Conservation (phyloP, 2,329 filamentous ascomycete species). For the Verticillium nonalfalfae region DNA sequence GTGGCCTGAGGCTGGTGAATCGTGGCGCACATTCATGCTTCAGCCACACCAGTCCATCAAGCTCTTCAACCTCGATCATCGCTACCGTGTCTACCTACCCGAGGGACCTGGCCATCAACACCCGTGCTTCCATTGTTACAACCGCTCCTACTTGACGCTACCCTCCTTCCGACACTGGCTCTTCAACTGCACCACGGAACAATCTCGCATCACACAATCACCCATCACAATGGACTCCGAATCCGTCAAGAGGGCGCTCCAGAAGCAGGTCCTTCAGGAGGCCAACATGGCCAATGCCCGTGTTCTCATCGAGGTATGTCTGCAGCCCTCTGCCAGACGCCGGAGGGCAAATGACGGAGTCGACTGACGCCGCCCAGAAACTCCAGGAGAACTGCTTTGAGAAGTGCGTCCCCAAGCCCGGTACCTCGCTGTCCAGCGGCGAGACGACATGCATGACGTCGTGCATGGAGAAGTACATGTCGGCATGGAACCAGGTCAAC, state of each 20-base stretch:
- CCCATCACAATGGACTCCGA: constrained; percentile 48
- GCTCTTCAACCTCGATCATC: neutral
- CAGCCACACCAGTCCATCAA: constrained; percentile 1
- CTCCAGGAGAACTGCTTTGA: constrained; percentile 78
- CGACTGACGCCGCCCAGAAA: constrained; percentile 48
- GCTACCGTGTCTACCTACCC: neutral
- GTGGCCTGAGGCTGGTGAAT: too few species aligned
- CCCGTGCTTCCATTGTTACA: neutral
- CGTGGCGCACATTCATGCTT: neutral
- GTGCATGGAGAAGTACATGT: constrained; percentile 84
- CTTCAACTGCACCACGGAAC: neutral
- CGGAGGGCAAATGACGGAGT: neutral
- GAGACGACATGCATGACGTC: constrained; percentile 66
- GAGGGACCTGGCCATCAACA: neutral
- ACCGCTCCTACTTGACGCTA: neutral
- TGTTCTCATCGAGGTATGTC: constrained; percentile 60
- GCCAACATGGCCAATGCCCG: constrained; percentile 63
- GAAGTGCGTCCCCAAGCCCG: constrained; percentile 67
- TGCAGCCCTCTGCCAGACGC: neutral
- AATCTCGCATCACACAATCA: constrained; percentile 3
- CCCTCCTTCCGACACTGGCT: neutral
- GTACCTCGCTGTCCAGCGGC: constrained; percentile 56
- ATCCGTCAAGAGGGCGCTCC: constrained; percentile 53
- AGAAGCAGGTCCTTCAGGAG: constrained; percentile 59
- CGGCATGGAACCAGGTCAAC: constrained; percentile 71